Evolutionary conservation across 2,329 filamentous ascomycete species (phyloP).

Genomic region (Cytospora chrysosperma): DNA sequence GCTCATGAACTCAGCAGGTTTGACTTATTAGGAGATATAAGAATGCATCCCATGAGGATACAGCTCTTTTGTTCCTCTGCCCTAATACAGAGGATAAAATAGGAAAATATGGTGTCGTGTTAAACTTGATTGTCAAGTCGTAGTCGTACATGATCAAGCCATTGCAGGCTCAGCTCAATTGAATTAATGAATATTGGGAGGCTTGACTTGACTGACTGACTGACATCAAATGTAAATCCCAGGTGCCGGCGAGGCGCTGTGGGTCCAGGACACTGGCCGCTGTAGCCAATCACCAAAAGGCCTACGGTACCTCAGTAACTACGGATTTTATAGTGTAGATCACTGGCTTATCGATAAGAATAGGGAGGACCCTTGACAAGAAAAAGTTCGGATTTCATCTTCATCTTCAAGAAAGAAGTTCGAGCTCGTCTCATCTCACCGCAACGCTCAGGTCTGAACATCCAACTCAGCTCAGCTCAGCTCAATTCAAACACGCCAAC

Average conservation of each 20-base stretch:
- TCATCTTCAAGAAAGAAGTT: not conserved
- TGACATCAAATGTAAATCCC: too few relatives aligned
- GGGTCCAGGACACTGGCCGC: not conserved
- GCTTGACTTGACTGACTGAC: not conserved
- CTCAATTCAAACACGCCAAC: not conserved
- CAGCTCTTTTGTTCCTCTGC: not conserved
- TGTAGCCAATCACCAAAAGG: not conserved
- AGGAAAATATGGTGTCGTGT: not conserved
- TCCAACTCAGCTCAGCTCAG: not conserved
- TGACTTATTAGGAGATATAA: not conserved
- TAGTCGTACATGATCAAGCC: not conserved
- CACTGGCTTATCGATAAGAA: conserved; percentile 21
- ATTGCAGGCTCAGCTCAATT: not conserved
- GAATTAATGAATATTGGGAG: not conserved
- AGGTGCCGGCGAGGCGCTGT: not conserved
- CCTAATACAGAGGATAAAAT: not conserved
- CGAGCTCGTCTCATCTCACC: conserved; percentile 4
- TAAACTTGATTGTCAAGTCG: not conserved
- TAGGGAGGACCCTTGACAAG: conserved; percentile 3
- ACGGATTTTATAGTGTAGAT: too few relatives aligned
- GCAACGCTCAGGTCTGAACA: not conserved
- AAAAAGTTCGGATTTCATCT: conserved; percentile 12
- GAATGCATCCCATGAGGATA: not conserved
- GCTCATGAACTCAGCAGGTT: conserved; percentile 13
- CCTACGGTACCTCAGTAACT: too few relatives aligned